Conservation (phyloP, 441 rosid species). For the Euphorbia schlechtendalii region DNA sequence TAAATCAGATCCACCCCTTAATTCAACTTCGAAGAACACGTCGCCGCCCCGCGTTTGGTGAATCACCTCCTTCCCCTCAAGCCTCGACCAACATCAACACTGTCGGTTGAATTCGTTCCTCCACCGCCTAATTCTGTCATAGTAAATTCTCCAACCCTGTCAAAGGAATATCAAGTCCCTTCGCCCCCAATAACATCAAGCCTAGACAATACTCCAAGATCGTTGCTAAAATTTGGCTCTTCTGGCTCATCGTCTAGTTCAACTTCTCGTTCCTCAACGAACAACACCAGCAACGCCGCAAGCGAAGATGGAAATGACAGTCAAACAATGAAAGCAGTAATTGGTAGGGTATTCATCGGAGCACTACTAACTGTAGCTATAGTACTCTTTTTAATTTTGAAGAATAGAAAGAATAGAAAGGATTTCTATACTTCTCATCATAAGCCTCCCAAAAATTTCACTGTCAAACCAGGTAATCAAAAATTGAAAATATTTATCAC, state of each 20-base stretch:
- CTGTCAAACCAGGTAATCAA: slow-evolving; percentile 44
- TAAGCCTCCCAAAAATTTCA: slow-evolving; percentile 39
- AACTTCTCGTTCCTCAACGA: slow-evolving; percentile 15
- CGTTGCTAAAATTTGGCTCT: slow-evolving; percentile 1
- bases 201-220: neutral
- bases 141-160: slow-evolving; percentile 16
- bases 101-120: slow-evolving; percentile 10
- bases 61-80: slow-evolving; percentile 16
- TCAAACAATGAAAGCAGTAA: slow-evolving; percentile 8
- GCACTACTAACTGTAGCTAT: slow-evolving; percentile 36
- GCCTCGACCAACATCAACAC: neutral
- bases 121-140: slow-evolving; percentile 1
- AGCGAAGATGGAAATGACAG: neutral
- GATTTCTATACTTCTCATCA: slow-evolving; percentile 26
- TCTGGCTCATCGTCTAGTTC: slow-evolving; percentile 7
- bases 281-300: slow-evolving; percentile 6
- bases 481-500: neutral
- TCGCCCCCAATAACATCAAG: slow-evolving; percentile 14
- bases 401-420: slow-evolving; percentile 35
- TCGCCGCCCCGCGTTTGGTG: neutral
- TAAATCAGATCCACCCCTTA: neutral
- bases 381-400: slow-evolving; percentile 26
- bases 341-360: slow-evolving; percentile 35
- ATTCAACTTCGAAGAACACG: neutral
- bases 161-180: slow-evolving; percentile 17